Percentiles rank a stretch among this genome's conserved stretches.
Conservation (phyloP, 768 basidiomycete species). For the Amanita molliuscula region DNA sequence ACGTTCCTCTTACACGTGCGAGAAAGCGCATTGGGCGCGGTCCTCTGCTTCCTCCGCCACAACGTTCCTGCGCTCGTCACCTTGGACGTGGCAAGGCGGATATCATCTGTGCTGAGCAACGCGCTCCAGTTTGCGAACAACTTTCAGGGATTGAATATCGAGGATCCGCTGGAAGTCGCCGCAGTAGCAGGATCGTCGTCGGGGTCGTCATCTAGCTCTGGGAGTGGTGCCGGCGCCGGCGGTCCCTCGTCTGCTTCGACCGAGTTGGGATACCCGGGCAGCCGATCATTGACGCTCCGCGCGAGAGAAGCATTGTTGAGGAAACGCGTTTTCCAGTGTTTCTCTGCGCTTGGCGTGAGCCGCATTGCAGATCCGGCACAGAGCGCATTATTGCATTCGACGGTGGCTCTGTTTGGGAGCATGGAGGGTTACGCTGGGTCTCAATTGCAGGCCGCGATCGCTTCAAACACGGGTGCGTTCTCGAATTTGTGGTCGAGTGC, state of each 20-base stretch:
- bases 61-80: slow-evolving; percentile 71
- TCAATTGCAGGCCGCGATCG: slow-evolving; percentile 85
- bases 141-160: slow-evolving; percentile 62
- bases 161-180: slow-evolving; percentile 34
- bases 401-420: slow-evolving; percentile 74
- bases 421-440: slow-evolving; percentile 78
- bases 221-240: not conserved
- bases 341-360: slow-evolving; percentile 68
- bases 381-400: slow-evolving; percentile 67
- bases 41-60: slow-evolving; percentile 78
- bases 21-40: slow-evolving; percentile 82
- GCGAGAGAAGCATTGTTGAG: slow-evolving; percentile 79
- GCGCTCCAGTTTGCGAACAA: slow-evolving; percentile 82
- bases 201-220: not conserved
- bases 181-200: not conserved
- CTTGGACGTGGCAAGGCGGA: slow-evolving; percentile 82
- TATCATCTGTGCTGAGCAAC: slow-evolving; percentile 80
- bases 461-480: slow-evolving; percentile 75
- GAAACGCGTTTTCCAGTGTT: slow-evolving; percentile 83
- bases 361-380: slow-evolving; percentile 81
- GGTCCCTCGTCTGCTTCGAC: slow-evolving; percentile 5
- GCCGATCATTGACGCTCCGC: slow-evolving; percentile 41
- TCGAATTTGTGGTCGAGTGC: slow-evolving; percentile 75
- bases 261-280: slow-evolving; percentile 27
- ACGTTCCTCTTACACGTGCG: slow-evolving; percentile 84